Base-by-base conservation (phyloP, 2,329 filamentous ascomycete genomes). In the Xylariales sp. region DNA sequence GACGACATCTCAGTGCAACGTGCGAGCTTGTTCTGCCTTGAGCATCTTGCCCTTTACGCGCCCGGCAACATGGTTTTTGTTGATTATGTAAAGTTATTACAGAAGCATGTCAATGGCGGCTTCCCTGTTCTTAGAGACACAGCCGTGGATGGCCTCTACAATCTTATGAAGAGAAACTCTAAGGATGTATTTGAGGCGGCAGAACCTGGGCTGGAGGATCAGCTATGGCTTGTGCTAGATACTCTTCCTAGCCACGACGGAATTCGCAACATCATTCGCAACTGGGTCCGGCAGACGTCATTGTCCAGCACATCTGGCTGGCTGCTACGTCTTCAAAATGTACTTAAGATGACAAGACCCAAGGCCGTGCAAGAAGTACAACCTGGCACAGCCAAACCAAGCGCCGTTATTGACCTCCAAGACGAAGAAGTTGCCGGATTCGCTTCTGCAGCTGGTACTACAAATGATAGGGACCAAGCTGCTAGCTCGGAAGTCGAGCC, bases 401-500 rank as follows among this genome's bases (percentile, higher is more conserved):
- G 67, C 8, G 69, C 72, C 4, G 70, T 76, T 11, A 74, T 87
- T n/a, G 93, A 98, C 51, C 65, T 97, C 0, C 85, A 91, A 45
- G 93, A 98, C 56, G 93, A 98, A 57, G 94, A 98, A 59, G 91
- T 95, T 24, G 93, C 93, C 37, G 93, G 93, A 0, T 97, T 98
- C 55, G 90, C 90, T 21, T 78, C 83, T n/a, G 81, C 85, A 2
- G 74, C 74, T 33, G 78, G 77, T 16, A 71, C 68, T 4, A 67
- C 63, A 15, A 74, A 74, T 30, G 74, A 79, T 34, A 72, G 72
- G n/a, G 54, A 66, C 11, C 54, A 61, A 1, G 65, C 65, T 33
- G 69, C 67, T 23, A 53, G 66, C 49, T 66, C 81, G 7, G 83
- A 89, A 15, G 89, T 94, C 51, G 93, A 98, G 58, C 78, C 93